Conservation (phyloP, 305 asterid genomes). For the Ajuga reptans region DNA sequence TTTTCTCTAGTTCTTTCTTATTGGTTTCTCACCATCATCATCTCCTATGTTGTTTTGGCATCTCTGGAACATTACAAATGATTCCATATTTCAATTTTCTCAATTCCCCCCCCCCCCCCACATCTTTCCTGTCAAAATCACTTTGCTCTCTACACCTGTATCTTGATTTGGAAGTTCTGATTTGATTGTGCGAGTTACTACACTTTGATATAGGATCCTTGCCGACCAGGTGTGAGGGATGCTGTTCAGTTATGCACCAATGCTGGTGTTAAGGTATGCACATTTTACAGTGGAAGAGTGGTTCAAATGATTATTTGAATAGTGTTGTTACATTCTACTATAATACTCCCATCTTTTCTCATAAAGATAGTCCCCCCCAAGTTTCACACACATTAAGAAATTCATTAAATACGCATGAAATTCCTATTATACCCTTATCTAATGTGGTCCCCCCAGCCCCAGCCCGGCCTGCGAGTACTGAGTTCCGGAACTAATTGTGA, state of each 20-base stretch:
- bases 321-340: not conserved
- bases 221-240: constrained; percentile 73
- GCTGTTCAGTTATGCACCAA: constrained; percentile 69
- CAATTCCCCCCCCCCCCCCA: not conserved
- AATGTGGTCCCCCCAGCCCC: too few species aligned
- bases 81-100: not conserved
- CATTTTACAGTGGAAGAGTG: not conserved
- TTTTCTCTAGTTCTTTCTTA: too few species aligned
- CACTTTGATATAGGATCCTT: constrained; percentile 68
- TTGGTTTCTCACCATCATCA: not conserved
- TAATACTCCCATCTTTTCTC: too few species aligned
- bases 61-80: not conserved
- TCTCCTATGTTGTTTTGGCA: not conserved
- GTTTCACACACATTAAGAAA: too few species aligned
- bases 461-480: too few species aligned
- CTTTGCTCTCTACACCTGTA: not conserved
- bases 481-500: too few species aligned
- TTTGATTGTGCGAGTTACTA: constrained; percentile 13
- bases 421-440: too few species aligned
- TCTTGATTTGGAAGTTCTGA: not conserved
- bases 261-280: constrained; percentile 88
- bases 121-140: not conserved
- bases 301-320: not conserved
- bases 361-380: too few species aligned
- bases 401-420: too few species aligned